Evolutionary conservation across 805 yeast genomes (phyloP), one percentile per base, ranked within the genome.

Genomic region (Metschnikowia sp.): DNA sequence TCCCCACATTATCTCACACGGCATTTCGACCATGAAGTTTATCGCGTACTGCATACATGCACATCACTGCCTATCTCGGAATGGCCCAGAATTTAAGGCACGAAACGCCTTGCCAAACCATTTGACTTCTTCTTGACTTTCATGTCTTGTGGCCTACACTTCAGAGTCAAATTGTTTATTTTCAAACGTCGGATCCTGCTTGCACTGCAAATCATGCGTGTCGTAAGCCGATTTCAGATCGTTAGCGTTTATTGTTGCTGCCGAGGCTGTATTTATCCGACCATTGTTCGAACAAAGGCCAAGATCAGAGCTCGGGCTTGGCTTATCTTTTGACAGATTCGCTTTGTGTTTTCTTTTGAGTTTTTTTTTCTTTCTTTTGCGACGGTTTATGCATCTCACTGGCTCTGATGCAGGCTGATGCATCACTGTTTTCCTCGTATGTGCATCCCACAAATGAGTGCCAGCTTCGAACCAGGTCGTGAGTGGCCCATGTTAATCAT

Each of bases 1-100:
- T 18, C 44, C 44, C 44, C 44, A 34, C 44, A 40, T 8, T 26
- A 32, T 26, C 33, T 40, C 44, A 38, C n/a, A 34, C 44, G 44
- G 44, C 44, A 35, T 15, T 30, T 31, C 22, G 32, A 12, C 33
- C 35, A 13, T 12, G 11, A 29, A 12, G 12, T 15, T n/a, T 13
- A 15, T 12, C 15, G 18, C 26, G 12, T 10, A 10, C 39, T 40
- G 44, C 38, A 40, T 15, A 33, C 12, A 33, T 22, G 11, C 4
- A 32, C 35, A 10, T 15, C 7, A 26, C 13, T 12, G 29, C 19
- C 42, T n/a, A 39, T 39, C 35, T 39, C 2, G 9, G 22, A 22
- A 22, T 22, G 22, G 22, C 22, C 22, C 22, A 22, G 22, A 22
- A 22, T 22, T 22, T 6, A 22, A 22, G 22, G 22, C 22, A 4